Conservation (phyloP, 352 stramenopile genomes). For the Saprolegnia parasitica region DNA sequence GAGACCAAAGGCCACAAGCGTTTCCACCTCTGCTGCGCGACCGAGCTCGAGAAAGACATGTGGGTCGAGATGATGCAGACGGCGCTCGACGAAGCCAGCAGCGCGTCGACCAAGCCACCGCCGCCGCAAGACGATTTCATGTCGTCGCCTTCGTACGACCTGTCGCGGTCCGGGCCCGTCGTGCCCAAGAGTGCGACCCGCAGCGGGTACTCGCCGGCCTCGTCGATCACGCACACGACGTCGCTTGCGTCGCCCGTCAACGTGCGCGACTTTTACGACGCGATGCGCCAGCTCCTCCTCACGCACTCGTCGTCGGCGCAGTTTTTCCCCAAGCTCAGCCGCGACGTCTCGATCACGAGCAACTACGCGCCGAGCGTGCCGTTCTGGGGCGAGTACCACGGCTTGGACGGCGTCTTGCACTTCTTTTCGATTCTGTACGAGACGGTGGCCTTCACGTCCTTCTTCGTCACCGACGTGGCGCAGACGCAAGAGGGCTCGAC, state of each 20-base stretch:
- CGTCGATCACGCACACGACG: background rate
- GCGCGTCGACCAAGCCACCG: constrained; percentile 31
- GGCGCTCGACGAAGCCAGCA: constrained; percentile 68
- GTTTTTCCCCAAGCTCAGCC: constrained; percentile 83
- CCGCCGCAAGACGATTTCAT: background rate
- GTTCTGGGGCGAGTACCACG: constrained; percentile 87
- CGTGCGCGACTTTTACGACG: constrained; percentile 80
- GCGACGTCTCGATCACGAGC: constrained; percentile 78
- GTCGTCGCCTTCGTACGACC: background rate
- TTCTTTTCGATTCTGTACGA: constrained; percentile 89
- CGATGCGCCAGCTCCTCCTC: constrained; percentile 83
- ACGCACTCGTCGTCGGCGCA: constrained; percentile 83
- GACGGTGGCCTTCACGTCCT: constrained; percentile 83
- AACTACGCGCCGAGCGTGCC: constrained; percentile 86
- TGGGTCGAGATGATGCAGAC: constrained; percentile 90
- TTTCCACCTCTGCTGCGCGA: constrained; percentile 83
- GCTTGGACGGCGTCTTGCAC: constrained; percentile 78
- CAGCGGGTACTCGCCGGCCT: background rate
- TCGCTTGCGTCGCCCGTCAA: constrained; percentile 65
- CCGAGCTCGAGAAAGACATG: constrained; percentile 87
- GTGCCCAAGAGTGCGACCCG: constrained; percentile 25
- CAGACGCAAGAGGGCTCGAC: constrained; percentile 79
- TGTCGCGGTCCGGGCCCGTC: constrained; percentile 15
- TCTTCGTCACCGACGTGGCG: constrained; percentile 86
- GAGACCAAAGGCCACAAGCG: constrained; percentile 86